Percentiles rank a stretch among this genome's conserved stretches.
phyloP scores from a whole-genome alignment of 2,329 filamentous ascomycete genomes.

The Sclerotinia glacialis region DNA sequence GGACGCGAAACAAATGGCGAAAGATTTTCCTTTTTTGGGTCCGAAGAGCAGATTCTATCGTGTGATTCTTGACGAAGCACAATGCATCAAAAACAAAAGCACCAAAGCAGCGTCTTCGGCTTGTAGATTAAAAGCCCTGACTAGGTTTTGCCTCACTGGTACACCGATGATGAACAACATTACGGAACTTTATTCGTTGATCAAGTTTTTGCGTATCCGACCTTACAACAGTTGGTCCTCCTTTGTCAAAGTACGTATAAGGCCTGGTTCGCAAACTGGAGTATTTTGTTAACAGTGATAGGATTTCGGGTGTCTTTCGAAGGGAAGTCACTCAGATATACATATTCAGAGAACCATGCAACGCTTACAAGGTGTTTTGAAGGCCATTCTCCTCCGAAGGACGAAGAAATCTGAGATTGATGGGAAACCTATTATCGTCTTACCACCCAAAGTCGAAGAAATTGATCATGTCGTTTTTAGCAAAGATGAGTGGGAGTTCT shows the following conservation, averaged over 20 bases:
- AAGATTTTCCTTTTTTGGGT: conserved; percentile 51
- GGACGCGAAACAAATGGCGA: conserved; percentile 42
- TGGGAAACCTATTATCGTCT: conserved; percentile 69
- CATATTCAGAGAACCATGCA: conserved; percentile 55
- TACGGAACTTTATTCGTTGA: conserved; percentile 71
- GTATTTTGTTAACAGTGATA: conserved; percentile 20
- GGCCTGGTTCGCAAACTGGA: conserved; percentile 25
- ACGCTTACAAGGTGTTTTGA: conserved; percentile 71
- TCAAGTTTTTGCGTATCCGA: conserved; percentile 72
- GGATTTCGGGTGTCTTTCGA: conserved; percentile 36
- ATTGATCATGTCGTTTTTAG: conserved; percentile 63
- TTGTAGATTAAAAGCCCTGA: conserved; percentile 54
- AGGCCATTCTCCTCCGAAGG: conserved; percentile 76
- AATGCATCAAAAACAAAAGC: conserved; percentile 73
- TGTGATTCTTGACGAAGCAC: conserved; percentile 75
- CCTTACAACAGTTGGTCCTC: conserved; percentile 65
- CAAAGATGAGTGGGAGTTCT: conserved; percentile 63
- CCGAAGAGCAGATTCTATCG: conserved; percentile 61
- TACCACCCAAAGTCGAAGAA: conserved; percentile 64
- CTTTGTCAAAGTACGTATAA: conserved; percentile 54
- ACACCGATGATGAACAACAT: conserved; percentile 89
- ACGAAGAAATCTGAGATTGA: conserved; percentile 78
- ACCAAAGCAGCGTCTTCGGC: conserved; percentile 62
- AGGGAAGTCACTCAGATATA: conserved; percentile 26
- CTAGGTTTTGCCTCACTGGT: conserved; percentile 74